A percentile compares a stretch with the other conserved stretches of the same genome.
These are phyloP conservation scores for Cerrena zonata DNA, from an alignment of 1,284 basidiomycete species.

Conservation along the genomic window DNA sequence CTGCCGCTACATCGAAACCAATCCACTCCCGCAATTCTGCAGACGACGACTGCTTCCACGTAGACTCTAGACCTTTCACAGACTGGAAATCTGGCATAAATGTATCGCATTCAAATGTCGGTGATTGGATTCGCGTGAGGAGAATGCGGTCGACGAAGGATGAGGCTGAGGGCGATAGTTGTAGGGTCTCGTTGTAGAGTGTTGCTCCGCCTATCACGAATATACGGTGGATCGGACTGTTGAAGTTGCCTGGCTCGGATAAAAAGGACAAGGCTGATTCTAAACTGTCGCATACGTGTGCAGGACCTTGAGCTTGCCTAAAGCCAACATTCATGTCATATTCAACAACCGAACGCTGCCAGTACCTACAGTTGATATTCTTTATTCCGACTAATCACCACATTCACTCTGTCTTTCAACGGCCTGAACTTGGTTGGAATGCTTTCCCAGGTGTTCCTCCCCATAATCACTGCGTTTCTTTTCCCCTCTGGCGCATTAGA, in stretches of 20 bases:
- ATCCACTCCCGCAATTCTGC: conserved; percentile 68
- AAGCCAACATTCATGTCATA: background rate
- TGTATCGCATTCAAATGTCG: conserved; percentile 80
- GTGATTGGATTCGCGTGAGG: conserved; percentile 77
- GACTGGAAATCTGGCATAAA: conserved; percentile 73
- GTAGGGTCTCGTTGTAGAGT: conserved; percentile 71
- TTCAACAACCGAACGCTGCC: background rate
- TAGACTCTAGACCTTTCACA: conserved; percentile 15
- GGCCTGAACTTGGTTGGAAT: conserved; percentile 89
- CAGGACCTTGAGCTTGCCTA: background rate
- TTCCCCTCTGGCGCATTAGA: conserved; percentile 49
- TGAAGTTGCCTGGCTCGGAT: conserved; percentile 9
- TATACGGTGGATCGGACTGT: conserved; percentile 35
- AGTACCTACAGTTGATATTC: conserved; percentile 60
- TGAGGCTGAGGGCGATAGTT: conserved; percentile 30
- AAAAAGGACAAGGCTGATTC: conserved; percentile 16
- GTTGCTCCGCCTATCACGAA: conserved; percentile 92
- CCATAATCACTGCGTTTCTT: conserved; percentile 89
- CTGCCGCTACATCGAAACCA: conserved; percentile 72
- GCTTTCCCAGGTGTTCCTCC: conserved; percentile 95
- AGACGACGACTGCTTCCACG: conserved; percentile 60
- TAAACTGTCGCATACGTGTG: conserved; percentile 15
- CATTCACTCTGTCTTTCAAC: conserved; percentile 70
- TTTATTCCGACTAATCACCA: conserved; percentile 71
- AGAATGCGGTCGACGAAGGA: conserved; percentile 72